These are phyloP conservation scores for Hypoxylon fragiforme DNA, from an alignment of 495 filamentous ascomycete genomes.

Conservation along the genomic window DNA sequence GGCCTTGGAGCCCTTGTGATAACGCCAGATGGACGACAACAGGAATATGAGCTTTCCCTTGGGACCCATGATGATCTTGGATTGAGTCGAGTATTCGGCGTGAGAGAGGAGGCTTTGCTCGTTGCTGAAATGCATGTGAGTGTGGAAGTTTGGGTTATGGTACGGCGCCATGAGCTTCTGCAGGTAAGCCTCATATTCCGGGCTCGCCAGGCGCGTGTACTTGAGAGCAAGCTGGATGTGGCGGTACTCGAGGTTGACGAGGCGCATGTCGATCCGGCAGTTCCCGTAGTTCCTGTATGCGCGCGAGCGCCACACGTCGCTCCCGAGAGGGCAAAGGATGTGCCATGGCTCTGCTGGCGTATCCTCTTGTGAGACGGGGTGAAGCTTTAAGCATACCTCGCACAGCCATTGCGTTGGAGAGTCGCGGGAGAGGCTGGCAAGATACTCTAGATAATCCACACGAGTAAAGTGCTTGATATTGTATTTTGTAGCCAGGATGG, in stretches of 20 bases:
- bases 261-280: background rate
- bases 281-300: background rate
- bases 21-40: background rate
- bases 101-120: background rate
- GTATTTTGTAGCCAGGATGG: background rate
- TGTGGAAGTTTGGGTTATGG: background rate
- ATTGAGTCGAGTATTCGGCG: conserved; percentile 1
- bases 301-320: background rate
- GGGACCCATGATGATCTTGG: background rate
- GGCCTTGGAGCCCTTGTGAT: background rate
- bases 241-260: background rate
- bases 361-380: background rate
- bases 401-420: conserved; percentile 6
- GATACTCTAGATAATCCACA: background rate
- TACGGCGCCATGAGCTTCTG: background rate
- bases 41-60: conserved; percentile 5
- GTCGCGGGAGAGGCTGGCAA: background rate
- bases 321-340: conserved; percentile 1
- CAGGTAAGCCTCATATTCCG: background rate
- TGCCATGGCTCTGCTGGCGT: background rate
- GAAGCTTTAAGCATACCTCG: conserved; percentile 7
- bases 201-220: conserved; percentile 1
- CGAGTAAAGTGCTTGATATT: background rate
- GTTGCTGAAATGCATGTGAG: no score
- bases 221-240: conserved; percentile 25